phyloP scores from a whole-genome alignment of 306 rosid genomes.

The Trifolium subterraneum region DNA sequence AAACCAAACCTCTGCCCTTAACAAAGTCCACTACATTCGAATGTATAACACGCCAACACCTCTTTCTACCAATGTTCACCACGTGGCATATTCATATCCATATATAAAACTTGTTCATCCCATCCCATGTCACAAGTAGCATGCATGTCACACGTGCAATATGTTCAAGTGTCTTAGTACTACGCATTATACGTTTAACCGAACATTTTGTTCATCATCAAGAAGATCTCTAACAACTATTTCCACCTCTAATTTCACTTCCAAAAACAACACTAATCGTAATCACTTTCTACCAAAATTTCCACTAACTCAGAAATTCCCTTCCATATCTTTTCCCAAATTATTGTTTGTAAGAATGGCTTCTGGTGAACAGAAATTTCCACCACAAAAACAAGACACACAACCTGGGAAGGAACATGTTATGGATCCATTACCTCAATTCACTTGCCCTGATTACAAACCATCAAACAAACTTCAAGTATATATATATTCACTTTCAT shows the following conservation, averaged over 20 bases:
- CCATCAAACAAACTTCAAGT: conserved; percentile 81
- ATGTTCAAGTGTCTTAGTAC: conserved; percentile 17
- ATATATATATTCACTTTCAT: neutral
- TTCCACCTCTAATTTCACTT: conserved; percentile 2
- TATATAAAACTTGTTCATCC: neutral
- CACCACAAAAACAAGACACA: conserved; percentile 63
- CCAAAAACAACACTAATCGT: conserved; percentile 1
- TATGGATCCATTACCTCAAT: conserved; percentile 83
- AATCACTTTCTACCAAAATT: conserved; percentile 10
- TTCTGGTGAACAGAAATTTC: conserved; percentile 60
- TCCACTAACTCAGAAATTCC: conserved; percentile 2
- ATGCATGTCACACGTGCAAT: conserved; percentile 14
- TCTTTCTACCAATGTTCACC: conserved; percentile 44
- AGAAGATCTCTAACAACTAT: conserved; percentile 20
- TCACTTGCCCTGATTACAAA: conserved; percentile 63
- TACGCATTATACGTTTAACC: neutral
- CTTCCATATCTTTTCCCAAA: conserved; percentile 12
- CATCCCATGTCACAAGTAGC: neutral
- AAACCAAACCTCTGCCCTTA: no score
- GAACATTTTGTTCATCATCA: conserved; percentile 34
- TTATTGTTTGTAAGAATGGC: conserved; percentile 61
- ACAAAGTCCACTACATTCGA: neutral
- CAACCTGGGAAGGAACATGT: conserved; percentile 84
- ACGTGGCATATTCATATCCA: conserved; percentile 28
- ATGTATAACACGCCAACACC: conserved; percentile 33